phyloP scores from a whole-genome alignment of 208 protist genomes.

The Crithidia thermophila region DNA sequence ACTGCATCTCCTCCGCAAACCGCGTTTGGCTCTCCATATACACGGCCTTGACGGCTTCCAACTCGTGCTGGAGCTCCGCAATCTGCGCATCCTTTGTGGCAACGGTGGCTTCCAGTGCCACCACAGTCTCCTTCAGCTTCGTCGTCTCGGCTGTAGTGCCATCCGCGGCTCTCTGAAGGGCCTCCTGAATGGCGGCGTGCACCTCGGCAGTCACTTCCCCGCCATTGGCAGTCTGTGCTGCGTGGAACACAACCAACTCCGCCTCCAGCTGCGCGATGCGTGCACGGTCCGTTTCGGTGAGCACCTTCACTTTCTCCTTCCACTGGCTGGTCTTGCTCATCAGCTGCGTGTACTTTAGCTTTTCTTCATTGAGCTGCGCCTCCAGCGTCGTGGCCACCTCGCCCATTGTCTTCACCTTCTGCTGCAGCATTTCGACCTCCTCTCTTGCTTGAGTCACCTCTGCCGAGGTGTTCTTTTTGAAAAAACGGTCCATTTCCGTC shows the following conservation, averaged over 20 bases:
- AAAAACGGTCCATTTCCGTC: constrained; percentile 56
- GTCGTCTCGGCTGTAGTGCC: constrained; percentile 16
- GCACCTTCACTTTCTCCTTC: constrained; percentile 65
- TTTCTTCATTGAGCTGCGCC: constrained; percentile 56
- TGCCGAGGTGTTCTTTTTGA: constrained; percentile 24
- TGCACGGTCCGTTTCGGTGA: constrained; percentile 44
- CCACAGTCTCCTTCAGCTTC: not conserved
- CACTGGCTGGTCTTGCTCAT: constrained; percentile 56
- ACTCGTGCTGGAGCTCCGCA: constrained; percentile 27
- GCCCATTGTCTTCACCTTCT: constrained; percentile 67
- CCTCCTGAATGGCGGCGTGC: constrained; percentile 15
- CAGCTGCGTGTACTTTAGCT: constrained; percentile 32
- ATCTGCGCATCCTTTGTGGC: constrained; percentile 13
- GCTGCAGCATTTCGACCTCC: constrained; percentile 57
- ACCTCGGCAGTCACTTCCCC: constrained; percentile 15
- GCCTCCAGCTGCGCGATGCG: constrained; percentile 45
- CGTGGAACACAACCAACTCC: constrained; percentile 28
- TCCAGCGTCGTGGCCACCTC: constrained; percentile 49
- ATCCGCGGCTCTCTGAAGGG: constrained; percentile 20
- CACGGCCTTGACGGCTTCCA: constrained; percentile 36
- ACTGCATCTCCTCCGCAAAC: constrained; percentile 41
- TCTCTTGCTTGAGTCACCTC: constrained; percentile 37
- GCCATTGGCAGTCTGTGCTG: constrained; percentile 4
- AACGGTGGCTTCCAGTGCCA: not conserved
- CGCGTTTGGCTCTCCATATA: constrained; percentile 32